phyloP scores from a whole-genome alignment of 495 filamentous ascomycete genomes.

The Neurospora pannonica region DNA sequence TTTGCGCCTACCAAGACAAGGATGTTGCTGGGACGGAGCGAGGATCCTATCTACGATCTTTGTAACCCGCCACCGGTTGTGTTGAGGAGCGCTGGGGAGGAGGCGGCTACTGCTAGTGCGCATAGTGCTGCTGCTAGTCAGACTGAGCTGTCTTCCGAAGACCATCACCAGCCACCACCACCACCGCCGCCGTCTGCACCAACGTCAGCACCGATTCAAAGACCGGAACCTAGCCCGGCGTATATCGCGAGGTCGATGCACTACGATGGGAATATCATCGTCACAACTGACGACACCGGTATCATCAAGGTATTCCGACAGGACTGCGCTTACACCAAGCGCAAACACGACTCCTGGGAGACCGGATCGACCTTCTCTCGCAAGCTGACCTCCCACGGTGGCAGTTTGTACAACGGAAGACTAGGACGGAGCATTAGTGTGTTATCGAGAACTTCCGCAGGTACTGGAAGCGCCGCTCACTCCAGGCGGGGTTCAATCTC shows the following conservation, averaged over 20 bases:
- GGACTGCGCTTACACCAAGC: slow-evolving; percentile 67
- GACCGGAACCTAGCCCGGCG: slow-evolving; percentile 43
- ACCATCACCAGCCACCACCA: background rate
- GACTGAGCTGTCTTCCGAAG: slow-evolving; percentile 18
- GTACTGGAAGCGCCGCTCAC: slow-evolving; percentile 33
- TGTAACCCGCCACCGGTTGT: slow-evolving; percentile 93
- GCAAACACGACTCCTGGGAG: slow-evolving; percentile 54
- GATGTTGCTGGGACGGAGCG: slow-evolving; percentile 65
- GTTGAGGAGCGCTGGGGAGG: slow-evolving; percentile 67
- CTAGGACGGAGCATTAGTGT: slow-evolving; percentile 59
- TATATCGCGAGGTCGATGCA: slow-evolving; percentile 70
- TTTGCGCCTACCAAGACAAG: slow-evolving; percentile 75
- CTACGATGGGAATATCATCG: slow-evolving; percentile 79
- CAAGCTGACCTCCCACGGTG: slow-evolving; percentile 42
- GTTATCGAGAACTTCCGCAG: slow-evolving; percentile 42
- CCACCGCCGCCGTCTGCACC: slow-evolving; percentile 3
- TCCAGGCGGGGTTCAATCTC: slow-evolving; percentile 46
- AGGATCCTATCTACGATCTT: slow-evolving; percentile 89
- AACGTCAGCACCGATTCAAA: slow-evolving; percentile 18
- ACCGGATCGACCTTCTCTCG: slow-evolving; percentile 69
- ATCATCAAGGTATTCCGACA: slow-evolving; percentile 90
- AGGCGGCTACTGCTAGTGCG: slow-evolving; percentile 31
- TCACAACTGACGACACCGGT: slow-evolving; percentile 82
- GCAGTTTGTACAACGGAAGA: slow-evolving; percentile 26
- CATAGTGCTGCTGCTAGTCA: slow-evolving; percentile 22